These are phyloP conservation scores for Marvania coccoides DNA, from an alignment of 139 green algal genomes.

Conservation along the genomic window DNA sequence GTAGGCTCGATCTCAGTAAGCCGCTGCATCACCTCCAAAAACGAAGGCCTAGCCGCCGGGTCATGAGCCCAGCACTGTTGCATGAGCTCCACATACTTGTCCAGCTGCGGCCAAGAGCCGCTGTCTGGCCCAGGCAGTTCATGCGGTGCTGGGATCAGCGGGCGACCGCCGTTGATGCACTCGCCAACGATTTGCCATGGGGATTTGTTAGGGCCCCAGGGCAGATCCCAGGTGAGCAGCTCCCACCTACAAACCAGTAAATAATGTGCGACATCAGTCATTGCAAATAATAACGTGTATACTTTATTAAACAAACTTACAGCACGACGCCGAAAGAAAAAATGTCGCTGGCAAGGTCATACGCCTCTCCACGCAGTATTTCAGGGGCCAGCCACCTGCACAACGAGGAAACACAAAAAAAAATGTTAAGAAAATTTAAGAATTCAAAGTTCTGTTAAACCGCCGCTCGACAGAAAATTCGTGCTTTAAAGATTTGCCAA, in stretches of 20 bases:
- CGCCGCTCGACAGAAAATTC: too few relatives aligned
- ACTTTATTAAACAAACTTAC: too few relatives aligned
- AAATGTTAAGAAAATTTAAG: too few relatives aligned
- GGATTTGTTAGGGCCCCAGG: slow-evolving; percentile 42
- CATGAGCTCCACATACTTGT: slow-evolving; percentile 15
- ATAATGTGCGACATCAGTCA: too few relatives aligned
- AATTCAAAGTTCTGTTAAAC: too few relatives aligned
- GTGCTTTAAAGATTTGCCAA: too few relatives aligned
- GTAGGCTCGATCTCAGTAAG: too few relatives aligned
- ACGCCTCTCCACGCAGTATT: slow-evolving; percentile 34
- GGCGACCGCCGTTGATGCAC: not conserved
- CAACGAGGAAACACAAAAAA: too few relatives aligned
- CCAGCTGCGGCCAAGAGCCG: too few relatives aligned
- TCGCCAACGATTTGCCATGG: slow-evolving; percentile 38
- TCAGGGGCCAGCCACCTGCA: slow-evolving; percentile 52
- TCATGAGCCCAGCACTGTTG: slow-evolving; percentile 13
- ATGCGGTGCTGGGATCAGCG: too few relatives aligned
- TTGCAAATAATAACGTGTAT: too few relatives aligned
- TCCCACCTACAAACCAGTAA: slow-evolving; percentile 57
- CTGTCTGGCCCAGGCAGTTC: too few relatives aligned
- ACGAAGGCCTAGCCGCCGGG: not conserved
- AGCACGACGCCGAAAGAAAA: slow-evolving; percentile 45
- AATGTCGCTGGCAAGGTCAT: slow-evolving; percentile 37
- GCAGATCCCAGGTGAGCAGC: slow-evolving; percentile 76
- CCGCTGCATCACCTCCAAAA: not conserved